A percentile compares a stretch with the other conserved stretches of the same genome.
These are phyloP conservation scores for Blastobotrys buckinghamii DNA, from an alignment of 1,139 yeast genomes.

Conservation along the genomic window DNA sequence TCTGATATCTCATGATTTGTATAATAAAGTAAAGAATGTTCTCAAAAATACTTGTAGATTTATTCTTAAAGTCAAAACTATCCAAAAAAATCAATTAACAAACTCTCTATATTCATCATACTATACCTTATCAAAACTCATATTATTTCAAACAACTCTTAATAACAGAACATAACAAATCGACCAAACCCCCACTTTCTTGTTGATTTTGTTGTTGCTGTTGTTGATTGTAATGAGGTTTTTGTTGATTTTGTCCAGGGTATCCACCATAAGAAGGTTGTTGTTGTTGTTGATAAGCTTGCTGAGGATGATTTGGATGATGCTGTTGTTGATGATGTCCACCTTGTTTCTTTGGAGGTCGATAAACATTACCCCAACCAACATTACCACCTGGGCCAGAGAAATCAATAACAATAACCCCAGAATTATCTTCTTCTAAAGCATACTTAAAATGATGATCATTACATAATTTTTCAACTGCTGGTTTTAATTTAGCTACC, in stretches of 20 bases:
- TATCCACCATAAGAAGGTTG: background rate
- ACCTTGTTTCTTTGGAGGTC: constrained; percentile 15
- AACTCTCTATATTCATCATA: too few relatives aligned
- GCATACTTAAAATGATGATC: constrained; percentile 56
- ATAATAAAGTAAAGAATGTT: too few relatives aligned
- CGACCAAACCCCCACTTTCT: constrained; percentile 20
- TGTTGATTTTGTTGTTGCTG: constrained; percentile 27
- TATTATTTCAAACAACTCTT: constrained; percentile 10
- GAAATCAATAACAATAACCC: constrained; percentile 71
- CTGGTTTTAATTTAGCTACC: constrained; percentile 78
- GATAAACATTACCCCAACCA: constrained; percentile 19
- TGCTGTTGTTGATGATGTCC: background rate
- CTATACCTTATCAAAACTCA: too few relatives aligned
- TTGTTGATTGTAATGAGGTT: constrained; percentile 21
- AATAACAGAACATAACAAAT: constrained; percentile 18
- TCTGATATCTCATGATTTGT: too few relatives aligned
- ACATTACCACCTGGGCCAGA: constrained; percentile 37
- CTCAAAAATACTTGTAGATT: too few relatives aligned
- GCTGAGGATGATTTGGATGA: constrained; percentile 7
- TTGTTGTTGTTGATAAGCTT: constrained; percentile 20
- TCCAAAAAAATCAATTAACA: too few relatives aligned
- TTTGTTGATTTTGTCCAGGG: constrained; percentile 4
- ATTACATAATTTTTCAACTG: constrained; percentile 69
- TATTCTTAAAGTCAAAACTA: too few relatives aligned
- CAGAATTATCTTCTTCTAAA: constrained; percentile 66